Conservation (phyloP, 176 grass and related monocot genomes). For the Neostapfia colusana region DNA sequence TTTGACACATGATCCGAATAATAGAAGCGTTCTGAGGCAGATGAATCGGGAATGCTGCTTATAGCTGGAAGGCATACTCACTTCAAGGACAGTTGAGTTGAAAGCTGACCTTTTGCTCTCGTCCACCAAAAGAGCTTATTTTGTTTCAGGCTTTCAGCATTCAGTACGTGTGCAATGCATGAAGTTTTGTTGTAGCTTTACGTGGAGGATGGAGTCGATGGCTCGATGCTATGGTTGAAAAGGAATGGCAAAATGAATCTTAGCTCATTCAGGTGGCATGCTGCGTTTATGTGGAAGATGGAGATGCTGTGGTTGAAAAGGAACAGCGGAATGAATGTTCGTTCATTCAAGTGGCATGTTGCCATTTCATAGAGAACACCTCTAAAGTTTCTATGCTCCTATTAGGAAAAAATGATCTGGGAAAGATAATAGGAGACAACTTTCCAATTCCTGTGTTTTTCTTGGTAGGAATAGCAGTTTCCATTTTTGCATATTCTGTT, state of each 20-base stretch:
- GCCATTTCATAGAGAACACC: slow-evolving; percentile 5
- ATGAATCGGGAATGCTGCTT: neutral
- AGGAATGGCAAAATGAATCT: neutral
- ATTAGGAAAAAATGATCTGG: neutral
- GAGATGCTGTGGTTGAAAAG: neutral
- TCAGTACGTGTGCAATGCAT: neutral
- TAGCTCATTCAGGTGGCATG: slow-evolving; percentile 7
- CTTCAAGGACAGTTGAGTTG: neutral
- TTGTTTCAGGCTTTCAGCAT: neutral
- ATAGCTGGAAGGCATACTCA: neutral
- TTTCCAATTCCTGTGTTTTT: neutral
- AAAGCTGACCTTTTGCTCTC: neutral
- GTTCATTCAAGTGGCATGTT: slow-evolving; percentile 11
- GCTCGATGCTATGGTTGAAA: neutral
- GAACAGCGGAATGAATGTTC: neutral
- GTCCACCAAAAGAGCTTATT: neutral
- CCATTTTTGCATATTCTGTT: neutral
- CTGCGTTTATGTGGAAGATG: neutral
- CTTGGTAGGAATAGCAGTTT: neutral
- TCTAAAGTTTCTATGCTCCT: neutral
- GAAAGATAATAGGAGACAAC: neutral
- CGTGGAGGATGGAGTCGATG: neutral
- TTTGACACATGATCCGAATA: neutral
- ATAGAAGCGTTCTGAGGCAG: neutral
- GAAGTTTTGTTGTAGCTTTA: neutral